Conservation (phyloP, 192 early-diverging fungal species). For the Umbelopsis isabellina region DNA sequence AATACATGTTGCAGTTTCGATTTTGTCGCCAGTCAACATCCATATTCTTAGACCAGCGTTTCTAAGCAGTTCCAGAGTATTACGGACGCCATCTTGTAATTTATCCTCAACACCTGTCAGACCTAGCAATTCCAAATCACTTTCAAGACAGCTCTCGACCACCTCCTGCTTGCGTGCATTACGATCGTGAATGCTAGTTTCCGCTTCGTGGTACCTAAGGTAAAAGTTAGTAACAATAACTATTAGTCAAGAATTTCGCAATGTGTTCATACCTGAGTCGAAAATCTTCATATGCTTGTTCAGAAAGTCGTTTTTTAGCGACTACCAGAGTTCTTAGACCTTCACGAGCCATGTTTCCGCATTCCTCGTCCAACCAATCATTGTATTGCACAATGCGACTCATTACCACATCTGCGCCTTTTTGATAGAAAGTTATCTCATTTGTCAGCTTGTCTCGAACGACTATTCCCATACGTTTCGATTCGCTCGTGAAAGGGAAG, state of each 20-base stretch:
- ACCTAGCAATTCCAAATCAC: conserved; percentile 88
- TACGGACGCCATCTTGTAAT: conserved; percentile 90
- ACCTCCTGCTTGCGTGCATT: conserved; percentile 70
- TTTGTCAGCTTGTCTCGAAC: conserved; percentile 66
- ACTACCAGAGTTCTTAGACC: conserved; percentile 93
- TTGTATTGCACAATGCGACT: conserved; percentile 85
- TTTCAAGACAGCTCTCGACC: conserved; percentile 71
- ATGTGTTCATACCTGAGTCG: conserved; percentile 44
- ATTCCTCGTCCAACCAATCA: conserved; percentile 98
- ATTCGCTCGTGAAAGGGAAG: conserved; percentile 98
- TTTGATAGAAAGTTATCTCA: conserved; percentile 89
- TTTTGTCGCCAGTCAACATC: conserved; percentile 98
- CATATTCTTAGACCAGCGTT: conserved; percentile 93
- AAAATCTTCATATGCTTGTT: conserved; percentile 71
- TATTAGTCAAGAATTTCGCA: background rate
- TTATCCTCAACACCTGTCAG: conserved; percentile 96
- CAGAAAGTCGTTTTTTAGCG: conserved; percentile 79
- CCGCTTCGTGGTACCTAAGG: conserved; percentile 68
- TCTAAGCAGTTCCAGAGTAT: conserved; percentile 84
- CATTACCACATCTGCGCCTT: conserved; percentile 96
- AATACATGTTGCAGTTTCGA: conserved; percentile 96
- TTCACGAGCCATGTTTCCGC: conserved; percentile 95
- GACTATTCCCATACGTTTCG: conserved; percentile 97
- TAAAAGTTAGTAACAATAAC: background rate
- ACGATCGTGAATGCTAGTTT: conserved; percentile 70